Base-by-base conservation (phyloP, 768 basidiomycete species). In the Crucibulum laeve region DNA sequence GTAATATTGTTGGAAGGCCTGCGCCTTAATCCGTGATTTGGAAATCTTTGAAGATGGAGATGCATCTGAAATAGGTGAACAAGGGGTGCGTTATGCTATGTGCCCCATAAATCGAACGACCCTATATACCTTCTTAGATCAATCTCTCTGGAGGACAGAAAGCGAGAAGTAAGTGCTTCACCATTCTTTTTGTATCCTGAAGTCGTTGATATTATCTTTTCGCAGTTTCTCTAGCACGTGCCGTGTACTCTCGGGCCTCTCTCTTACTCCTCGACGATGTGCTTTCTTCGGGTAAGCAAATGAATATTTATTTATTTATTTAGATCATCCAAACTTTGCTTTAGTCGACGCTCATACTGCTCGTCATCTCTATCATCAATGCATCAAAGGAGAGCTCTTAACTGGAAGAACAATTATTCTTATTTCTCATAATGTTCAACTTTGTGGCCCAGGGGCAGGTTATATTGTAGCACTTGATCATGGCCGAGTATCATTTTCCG, bases 381-480 rank as follows among this genome's bases (percentile, higher is more conserved):
- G 89, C 53, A 63, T 95, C 18, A 79, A 78, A 50, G 91, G 91
- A 15, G 79, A 82, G 15, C 69, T 94, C 30, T 76, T 90, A 68
- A 63, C 66, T 28, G 80, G 77, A 18, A 76, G 91, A 28, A 94
- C 92, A 0, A 69, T 91, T 47, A 77, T 94, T 44, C 71, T 95
- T 15, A 91, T 94, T 38, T 92, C 91, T 3, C 91, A 95, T 53
- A 88, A 91, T 53, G 85, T 92, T 24, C 84, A 90, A 52, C 71
- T 94, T 4, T 87, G 87, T 53, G 70, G 78, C 2, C 80, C 87
- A 1, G 82, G 78, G 22, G 88, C 91, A 1, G 64, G 62, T 23
- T 91, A 87, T 59, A 70, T 93, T 50, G 84, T 91, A 32, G 80
- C 82, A 11, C 68, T 87, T n/a, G 84, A 88, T 52, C 80, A 84